These are phyloP conservation scores for Dysphania ambrosioides DNA, from an alignment of 148 eudicot genomes.

Conservation along the genomic window DNA sequence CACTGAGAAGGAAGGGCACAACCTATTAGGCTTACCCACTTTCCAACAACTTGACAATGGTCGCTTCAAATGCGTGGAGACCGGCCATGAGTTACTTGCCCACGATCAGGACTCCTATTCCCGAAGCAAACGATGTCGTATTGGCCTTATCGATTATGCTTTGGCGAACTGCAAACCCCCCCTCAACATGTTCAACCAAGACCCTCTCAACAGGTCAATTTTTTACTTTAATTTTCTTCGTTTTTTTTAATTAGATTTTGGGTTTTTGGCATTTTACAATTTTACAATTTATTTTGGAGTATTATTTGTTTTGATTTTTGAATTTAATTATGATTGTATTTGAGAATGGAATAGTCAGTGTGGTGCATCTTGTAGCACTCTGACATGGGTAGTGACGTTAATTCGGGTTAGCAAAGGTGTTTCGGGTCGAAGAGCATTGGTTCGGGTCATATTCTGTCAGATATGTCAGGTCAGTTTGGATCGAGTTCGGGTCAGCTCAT, in stretches of 20 bases:
- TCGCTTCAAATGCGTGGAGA: slow-evolving; percentile 69
- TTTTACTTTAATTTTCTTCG: not conserved
- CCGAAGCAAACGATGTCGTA: slow-evolving; percentile 68
- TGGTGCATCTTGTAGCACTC: too few species aligned
- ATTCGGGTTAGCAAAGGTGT: too few species aligned
- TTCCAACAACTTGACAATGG: slow-evolving; percentile 70
- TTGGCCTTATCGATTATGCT: slow-evolving; percentile 80
- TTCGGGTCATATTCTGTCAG: too few species aligned
- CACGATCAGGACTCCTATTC: slow-evolving; percentile 57
- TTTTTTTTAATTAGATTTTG: not conserved
- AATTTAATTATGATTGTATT: too few species aligned
- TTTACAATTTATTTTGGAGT: not conserved
- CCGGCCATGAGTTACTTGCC: slow-evolving; percentile 76
- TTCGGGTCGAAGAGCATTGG: too few species aligned
- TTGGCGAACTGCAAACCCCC: slow-evolving; percentile 63
- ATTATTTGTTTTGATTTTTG: too few species aligned
- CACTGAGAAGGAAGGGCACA: slow-evolving; percentile 47
- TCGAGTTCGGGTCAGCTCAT: too few species aligned
- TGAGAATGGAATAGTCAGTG: not conserved
- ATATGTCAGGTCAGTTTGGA: too few species aligned
- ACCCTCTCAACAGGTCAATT: slow-evolving; percentile 62
- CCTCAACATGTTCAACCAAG: slow-evolving; percentile 73
- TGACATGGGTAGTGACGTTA: too few species aligned
- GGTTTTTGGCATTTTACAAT: not conserved
- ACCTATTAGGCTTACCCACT: slow-evolving; percentile 62